A percentile compares a stretch with the other conserved stretches of the same genome.
Evolutionary conservation across 2,329 filamentous ascomycete species (phyloP).

Genomic region (Cladosporium sp.): DNA sequence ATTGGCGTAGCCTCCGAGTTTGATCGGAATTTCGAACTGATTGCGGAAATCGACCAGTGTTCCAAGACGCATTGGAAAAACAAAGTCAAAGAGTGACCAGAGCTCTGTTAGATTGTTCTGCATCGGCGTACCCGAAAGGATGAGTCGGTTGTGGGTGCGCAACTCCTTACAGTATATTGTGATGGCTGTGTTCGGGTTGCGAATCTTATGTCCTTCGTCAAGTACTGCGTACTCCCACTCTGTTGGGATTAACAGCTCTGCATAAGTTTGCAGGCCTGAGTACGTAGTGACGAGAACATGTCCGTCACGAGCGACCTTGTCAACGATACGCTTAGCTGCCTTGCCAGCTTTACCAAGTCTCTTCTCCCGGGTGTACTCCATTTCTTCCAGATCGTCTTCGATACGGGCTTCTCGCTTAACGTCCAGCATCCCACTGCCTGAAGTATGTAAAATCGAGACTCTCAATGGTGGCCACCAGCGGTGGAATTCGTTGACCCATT

Average conservation of each 20-base stretch:
- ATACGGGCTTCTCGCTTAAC: slow-evolving; percentile 60
- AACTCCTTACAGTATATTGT: slow-evolving; percentile 95
- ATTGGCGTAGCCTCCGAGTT: slow-evolving; percentile 89
- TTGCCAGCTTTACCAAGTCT: slow-evolving; percentile 59
- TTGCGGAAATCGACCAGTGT: slow-evolving; percentile 87
- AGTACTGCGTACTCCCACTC: slow-evolving; percentile 93
- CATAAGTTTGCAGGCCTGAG: slow-evolving; percentile 90
- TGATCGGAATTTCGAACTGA: slow-evolving; percentile 92
- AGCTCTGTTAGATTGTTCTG: slow-evolving; percentile 95
- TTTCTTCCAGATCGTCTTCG: slow-evolving; percentile 64
- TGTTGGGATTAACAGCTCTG: slow-evolving; percentile 74
- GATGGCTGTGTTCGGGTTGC: slow-evolving; percentile 92
- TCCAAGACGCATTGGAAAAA: slow-evolving; percentile 92
- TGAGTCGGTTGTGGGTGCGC: slow-evolving; percentile 83
- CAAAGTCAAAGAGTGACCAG: slow-evolving; percentile 97
- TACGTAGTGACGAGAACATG: slow-evolving; percentile 97
- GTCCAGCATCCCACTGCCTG: slow-evolving; percentile 94
- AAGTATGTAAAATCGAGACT: slow-evolving; percentile 92
- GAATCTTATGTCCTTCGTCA: slow-evolving; percentile 97
- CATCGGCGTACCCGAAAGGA: slow-evolving; percentile 94
- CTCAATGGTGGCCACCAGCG: slow-evolving; percentile 99
- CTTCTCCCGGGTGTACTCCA: slow-evolving; percentile 34
- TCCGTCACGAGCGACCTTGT: slow-evolving; percentile 77
- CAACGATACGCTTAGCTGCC: slow-evolving; percentile 76
- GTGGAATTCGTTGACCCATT: slow-evolving; percentile 99